phyloP scores from a whole-genome alignment of 495 filamentous ascomycete species.

The Xeromyces bisporus region DNA sequence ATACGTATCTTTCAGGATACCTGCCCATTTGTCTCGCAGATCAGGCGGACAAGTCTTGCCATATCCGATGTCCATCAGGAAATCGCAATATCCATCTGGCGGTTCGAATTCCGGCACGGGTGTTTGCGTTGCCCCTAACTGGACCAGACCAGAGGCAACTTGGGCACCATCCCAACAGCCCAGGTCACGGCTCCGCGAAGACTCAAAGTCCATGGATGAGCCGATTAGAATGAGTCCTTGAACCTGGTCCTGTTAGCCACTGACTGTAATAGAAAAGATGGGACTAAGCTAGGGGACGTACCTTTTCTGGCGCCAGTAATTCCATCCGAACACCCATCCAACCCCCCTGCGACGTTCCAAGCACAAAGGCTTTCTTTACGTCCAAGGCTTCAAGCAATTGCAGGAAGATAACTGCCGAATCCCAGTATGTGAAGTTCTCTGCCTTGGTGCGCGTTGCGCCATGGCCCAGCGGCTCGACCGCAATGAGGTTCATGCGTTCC shows the following conservation, averaged over 20 bases:
- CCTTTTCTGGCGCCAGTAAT: slow-evolving; percentile 39
- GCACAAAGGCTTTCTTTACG: slow-evolving; percentile 39
- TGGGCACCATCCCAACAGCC: slow-evolving; percentile 37
- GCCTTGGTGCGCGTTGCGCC: slow-evolving; percentile 23
- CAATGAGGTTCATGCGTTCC: slow-evolving; percentile 30
- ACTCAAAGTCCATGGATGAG: slow-evolving; percentile 48
- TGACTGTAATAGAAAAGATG: no score
- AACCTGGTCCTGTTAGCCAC: slow-evolving; percentile 22
- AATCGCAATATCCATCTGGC: slow-evolving; percentile 36
- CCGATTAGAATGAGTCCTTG: slow-evolving; percentile 42
- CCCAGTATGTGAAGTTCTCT: slow-evolving; percentile 41
- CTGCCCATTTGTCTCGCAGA: slow-evolving; percentile 32
- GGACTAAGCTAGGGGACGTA: slow-evolving; percentile 8
- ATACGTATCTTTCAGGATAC: slow-evolving; percentile 39
- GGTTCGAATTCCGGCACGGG: slow-evolving; percentile 38
- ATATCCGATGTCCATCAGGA: slow-evolving; percentile 43
- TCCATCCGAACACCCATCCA: slow-evolving; percentile 49
- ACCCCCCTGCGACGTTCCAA: slow-evolving; percentile 49
- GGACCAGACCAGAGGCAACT: slow-evolving; percentile 23
- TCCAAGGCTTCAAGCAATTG: slow-evolving; percentile 36
- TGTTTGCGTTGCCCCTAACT: slow-evolving; percentile 19
- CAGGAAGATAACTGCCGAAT: slow-evolving; percentile 31
- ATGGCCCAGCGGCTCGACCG: slow-evolving; percentile 41
- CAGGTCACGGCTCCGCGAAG: slow-evolving; percentile 30
- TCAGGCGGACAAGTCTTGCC: slow-evolving; percentile 23